A percentile compares a stretch with the other conserved stretches of the same genome.
phyloP scores from a whole-genome alignment of 2,329 filamentous ascomycete genomes.

The Penicillium decumbens region DNA sequence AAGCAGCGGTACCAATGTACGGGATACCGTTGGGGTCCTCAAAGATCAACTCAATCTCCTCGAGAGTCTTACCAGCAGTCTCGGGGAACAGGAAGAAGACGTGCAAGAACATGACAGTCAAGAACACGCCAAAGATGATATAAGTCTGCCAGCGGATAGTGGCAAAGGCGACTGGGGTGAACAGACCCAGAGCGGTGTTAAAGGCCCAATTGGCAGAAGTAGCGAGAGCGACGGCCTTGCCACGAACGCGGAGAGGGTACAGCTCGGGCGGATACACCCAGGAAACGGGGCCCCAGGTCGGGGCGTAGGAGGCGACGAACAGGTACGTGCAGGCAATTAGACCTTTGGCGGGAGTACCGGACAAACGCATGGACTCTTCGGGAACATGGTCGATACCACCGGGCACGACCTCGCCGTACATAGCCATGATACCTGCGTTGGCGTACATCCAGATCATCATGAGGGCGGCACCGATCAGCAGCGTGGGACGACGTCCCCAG shows the following conservation, averaged over 20 bases:
- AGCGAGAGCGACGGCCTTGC: slow-evolving; percentile 56
- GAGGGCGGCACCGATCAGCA: slow-evolving; percentile 61
- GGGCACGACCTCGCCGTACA: slow-evolving; percentile 37
- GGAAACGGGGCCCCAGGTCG: slow-evolving; percentile 56
- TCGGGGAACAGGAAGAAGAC: slow-evolving; percentile 34
- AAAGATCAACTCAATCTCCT: slow-evolving; percentile 72
- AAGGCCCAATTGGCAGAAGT: slow-evolving; percentile 57
- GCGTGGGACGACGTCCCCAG: slow-evolving; percentile 66
- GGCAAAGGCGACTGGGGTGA: slow-evolving; percentile 40
- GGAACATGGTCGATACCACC: slow-evolving; percentile 35
- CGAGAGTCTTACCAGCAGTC: slow-evolving; percentile 60
- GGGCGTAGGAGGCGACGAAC: slow-evolving; percentile 57
- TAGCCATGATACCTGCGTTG: slow-evolving; percentile 42
- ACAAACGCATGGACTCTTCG: slow-evolving; percentile 38
- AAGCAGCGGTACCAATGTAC: slow-evolving; percentile 37
- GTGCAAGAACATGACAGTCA: slow-evolving; percentile 36
- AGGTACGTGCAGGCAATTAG: slow-evolving; percentile 67
- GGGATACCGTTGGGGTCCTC: slow-evolving; percentile 34
- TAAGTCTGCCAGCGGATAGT: slow-evolving; percentile 25
- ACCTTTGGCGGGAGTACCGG: slow-evolving; percentile 52
- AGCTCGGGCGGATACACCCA: slow-evolving; percentile 56
- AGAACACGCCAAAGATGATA: slow-evolving; percentile 42
- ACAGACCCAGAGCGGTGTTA: slow-evolving; percentile 48
- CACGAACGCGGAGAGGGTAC: slow-evolving; percentile 50
- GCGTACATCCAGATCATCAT: slow-evolving; percentile 53